Conservation (phyloP, 148 eudicot species). For the Rhododendron simsii region DNA sequence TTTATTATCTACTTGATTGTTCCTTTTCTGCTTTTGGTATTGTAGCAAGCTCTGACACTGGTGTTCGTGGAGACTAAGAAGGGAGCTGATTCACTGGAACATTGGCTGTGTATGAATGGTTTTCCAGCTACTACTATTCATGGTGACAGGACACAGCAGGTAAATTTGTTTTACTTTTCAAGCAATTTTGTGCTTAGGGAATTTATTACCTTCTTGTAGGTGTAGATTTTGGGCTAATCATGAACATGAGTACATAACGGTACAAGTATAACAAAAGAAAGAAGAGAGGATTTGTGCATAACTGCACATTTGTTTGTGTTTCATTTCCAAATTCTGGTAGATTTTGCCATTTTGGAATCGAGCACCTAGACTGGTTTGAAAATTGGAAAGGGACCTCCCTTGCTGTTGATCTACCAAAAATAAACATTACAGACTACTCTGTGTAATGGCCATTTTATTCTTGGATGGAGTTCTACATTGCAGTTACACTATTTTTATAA, state of each 20-base stretch:
- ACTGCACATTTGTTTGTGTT: neutral
- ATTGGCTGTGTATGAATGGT: slow-evolving; percentile 47
- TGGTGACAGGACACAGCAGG: slow-evolving; percentile 62
- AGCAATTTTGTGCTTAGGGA: neutral
- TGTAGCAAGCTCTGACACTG: slow-evolving; percentile 51
- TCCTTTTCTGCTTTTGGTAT: slow-evolving; percentile 1
- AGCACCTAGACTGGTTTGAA: neutral
- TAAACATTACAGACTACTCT: neutral
- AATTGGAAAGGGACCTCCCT: neutral
- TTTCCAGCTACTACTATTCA: slow-evolving; percentile 57
- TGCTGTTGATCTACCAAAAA: neutral
- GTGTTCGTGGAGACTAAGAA: slow-evolving; percentile 60
- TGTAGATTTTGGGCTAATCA: neutral
- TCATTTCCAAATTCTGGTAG: neutral
- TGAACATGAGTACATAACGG: neutral
- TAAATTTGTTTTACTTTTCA: slow-evolving; percentile 9
- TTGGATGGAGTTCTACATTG: neutral
- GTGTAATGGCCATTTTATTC: neutral
- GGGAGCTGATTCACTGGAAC: slow-evolving; percentile 51
- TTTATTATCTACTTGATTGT: neutral
- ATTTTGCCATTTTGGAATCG: neutral
- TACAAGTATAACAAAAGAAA: neutral
- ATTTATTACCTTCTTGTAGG: neutral
- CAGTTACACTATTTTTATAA: neutral
- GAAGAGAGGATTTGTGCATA: neutral